Conservation (phyloP, 1,284 basidiomycete species). For the Cryptococcus sp. region DNA sequence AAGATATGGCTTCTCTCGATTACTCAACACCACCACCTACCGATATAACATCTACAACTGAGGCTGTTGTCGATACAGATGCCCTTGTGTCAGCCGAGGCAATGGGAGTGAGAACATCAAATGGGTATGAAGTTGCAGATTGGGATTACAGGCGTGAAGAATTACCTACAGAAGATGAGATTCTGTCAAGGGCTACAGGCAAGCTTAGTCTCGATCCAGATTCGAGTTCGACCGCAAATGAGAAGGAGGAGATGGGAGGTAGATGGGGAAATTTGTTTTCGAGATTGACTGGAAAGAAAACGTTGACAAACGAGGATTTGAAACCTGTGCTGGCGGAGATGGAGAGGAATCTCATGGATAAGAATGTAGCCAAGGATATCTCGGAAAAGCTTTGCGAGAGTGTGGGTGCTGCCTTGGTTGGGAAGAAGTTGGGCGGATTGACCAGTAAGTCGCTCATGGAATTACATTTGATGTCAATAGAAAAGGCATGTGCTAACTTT, state of each 20-base stretch:
- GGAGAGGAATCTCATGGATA: slow-evolving; percentile 97
- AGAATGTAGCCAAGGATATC: slow-evolving; percentile 96
- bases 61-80: slow-evolving; percentile 40
- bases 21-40: slow-evolving; percentile 58
- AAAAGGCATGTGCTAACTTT: background rate
- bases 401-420: slow-evolving; percentile 81
- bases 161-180: slow-evolving; percentile 44
- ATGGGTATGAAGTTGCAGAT: slow-evolving; percentile 93
- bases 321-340: slow-evolving; percentile 85
- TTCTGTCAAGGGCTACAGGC: slow-evolving; percentile 28
- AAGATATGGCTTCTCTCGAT: slow-evolving; percentile 85
- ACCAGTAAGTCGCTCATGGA: slow-evolving; percentile 58
- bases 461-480: slow-evolving; percentile 1
- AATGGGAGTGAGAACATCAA: slow-evolving; percentile 62
- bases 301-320: slow-evolving; percentile 75
- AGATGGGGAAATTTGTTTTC: slow-evolving; percentile 63
- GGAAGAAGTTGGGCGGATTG: slow-evolving; percentile 83
- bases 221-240: slow-evolving; percentile 5
- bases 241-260: slow-evolving; percentile 7
- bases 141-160: slow-evolving; percentile 67
- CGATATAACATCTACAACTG: slow-evolving; percentile 28
- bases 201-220: slow-evolving; percentile 51
- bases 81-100: slow-evolving; percentile 45
- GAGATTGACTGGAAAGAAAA: slow-evolving; percentile 73
- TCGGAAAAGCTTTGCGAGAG: slow-evolving; percentile 90